Percentiles rank a stretch among this genome's conserved stretches.
Conservation (phyloP, 768 basidiomycete species). For the Collybia mongolica region DNA sequence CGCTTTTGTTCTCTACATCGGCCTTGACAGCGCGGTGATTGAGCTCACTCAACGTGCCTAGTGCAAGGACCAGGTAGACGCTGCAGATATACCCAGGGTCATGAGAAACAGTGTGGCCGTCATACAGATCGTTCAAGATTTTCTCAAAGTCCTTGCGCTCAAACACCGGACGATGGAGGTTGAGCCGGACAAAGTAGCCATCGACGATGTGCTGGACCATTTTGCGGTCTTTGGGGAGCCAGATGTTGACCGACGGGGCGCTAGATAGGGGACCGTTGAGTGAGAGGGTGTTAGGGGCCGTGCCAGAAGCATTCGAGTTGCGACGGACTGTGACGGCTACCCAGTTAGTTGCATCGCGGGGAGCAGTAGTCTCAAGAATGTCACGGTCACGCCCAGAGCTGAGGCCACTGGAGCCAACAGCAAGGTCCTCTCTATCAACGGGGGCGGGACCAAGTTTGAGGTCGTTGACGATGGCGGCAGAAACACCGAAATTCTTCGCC, state of each 20-base stretch:
- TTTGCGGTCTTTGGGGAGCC: slow-evolving; percentile 75
- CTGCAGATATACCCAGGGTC: slow-evolving; percentile 82
- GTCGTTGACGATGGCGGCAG: slow-evolving; percentile 65
- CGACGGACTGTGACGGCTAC: slow-evolving; percentile 50
- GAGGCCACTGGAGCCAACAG: slow-evolving; percentile 72
- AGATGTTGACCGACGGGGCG: slow-evolving; percentile 46
- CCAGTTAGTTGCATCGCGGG: slow-evolving; percentile 66
- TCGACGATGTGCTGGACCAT: slow-evolving; percentile 63
- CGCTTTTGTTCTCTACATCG: slow-evolving; percentile 41
- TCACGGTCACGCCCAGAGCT: slow-evolving; percentile 68
- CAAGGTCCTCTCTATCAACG: slow-evolving; percentile 69
- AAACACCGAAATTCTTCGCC: slow-evolving; percentile 79
- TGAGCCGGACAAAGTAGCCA: slow-evolving; percentile 76
- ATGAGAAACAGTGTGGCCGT: slow-evolving; percentile 42
- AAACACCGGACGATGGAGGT: slow-evolving; percentile 78
- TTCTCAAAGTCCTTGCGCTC: slow-evolving; percentile 66
- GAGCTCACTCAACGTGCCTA: slow-evolving; percentile 81
- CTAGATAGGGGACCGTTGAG: slow-evolving; percentile 26
- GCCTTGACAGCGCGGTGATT: slow-evolving; percentile 64
- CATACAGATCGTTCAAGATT: slow-evolving; percentile 65
- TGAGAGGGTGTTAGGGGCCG: slow-evolving; percentile 31
- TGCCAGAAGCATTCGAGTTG: slow-evolving; percentile 32
- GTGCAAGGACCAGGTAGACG: slow-evolving; percentile 72
- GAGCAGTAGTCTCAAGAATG: slow-evolving; percentile 47
- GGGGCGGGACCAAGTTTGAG: slow-evolving; percentile 48